phyloP scores from a whole-genome alignment of 163 green algal species.

The Chlamydomonas reinhardtii region DNA sequence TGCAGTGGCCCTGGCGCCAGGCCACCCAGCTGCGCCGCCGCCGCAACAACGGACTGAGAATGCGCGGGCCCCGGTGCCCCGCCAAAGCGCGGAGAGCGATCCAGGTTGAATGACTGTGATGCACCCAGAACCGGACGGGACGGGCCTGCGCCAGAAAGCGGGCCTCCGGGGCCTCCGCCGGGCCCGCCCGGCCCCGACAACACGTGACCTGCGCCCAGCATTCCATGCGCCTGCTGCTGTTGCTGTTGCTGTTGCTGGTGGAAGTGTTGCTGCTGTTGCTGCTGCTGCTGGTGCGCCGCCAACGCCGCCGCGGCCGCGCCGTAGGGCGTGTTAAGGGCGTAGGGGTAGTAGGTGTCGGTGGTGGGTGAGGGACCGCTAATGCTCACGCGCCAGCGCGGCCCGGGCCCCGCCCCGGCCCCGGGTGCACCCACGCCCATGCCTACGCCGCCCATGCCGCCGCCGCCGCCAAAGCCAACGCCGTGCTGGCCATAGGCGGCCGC shows the following conservation, averaged over 20 bases:
- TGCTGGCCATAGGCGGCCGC: no score
- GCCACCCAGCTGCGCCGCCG: background rate
- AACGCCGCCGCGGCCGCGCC: no score
- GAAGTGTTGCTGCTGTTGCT: background rate
- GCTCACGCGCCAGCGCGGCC: conserved; percentile 26
- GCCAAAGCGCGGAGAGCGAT: no score
- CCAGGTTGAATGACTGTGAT: no score
- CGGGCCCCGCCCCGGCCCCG: background rate
- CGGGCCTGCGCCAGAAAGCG: no score
- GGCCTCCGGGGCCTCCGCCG: no score
- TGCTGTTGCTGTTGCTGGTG: background rate
- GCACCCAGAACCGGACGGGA: no score
- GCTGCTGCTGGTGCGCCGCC: background rate
- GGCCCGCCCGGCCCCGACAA: no score
- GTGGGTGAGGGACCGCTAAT: conserved; percentile 19
- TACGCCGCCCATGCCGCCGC: background rate
- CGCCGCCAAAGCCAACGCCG: no score
- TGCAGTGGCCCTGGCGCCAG: background rate
- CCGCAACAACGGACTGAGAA: no score
- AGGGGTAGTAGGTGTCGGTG: background rate
- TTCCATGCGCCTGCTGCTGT: background rate
- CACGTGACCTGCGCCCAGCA: background rate
- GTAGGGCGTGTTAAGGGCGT: background rate
- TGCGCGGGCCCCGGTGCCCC: no score
- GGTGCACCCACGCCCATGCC: background rate